Evolutionary conservation across 306 rosid species (phyloP).

Genomic region (Heteromeles arbutifolia): DNA sequence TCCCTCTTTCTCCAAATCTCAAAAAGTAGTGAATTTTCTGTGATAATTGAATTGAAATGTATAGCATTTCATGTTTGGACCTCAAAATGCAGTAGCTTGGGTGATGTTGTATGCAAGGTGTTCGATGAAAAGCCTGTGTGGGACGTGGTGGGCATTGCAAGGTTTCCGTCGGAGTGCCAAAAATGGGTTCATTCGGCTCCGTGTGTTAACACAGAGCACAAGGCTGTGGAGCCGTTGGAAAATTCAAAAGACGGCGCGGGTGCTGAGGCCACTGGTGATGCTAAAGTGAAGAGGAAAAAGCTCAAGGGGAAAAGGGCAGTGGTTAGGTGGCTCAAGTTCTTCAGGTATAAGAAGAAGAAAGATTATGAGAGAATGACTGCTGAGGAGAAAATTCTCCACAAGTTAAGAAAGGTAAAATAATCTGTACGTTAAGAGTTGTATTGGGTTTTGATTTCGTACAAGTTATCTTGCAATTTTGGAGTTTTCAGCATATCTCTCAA

Average conservation of each 20-base stretch:
- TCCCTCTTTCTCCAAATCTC: constrained; percentile 10
- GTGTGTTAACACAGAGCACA: constrained; percentile 21
- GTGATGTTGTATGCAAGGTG: constrained; percentile 48
- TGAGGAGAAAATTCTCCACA: constrained; percentile 65
- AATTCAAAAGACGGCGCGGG: constrained; percentile 21
- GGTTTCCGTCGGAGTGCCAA: constrained; percentile 19
- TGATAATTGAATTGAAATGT: not conserved
- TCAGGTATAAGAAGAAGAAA: constrained; percentile 82
- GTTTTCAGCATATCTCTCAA: not conserved
- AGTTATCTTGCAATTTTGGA: not conserved
- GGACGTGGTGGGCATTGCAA: not conserved
- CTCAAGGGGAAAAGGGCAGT: constrained; percentile 89
- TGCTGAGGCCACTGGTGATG: constrained; percentile 20
- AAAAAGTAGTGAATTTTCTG: not conserved
- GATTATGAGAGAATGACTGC: constrained; percentile 73
- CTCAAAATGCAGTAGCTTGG: constrained; percentile 44
- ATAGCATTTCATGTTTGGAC: not conserved
- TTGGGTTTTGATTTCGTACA: not conserved
- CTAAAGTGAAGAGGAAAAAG: constrained; percentile 46
- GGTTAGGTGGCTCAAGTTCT: constrained; percentile 79
- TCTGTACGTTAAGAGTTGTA: not conserved
- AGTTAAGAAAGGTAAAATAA: constrained; percentile 51
- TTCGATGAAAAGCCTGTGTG: constrained; percentile 25
- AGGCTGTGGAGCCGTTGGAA: constrained; percentile 29
- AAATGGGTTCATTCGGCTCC: constrained; percentile 45